Base-by-base conservation (phyloP, 2,329 filamentous ascomycete genomes). In the Microdochium trichocladiopsis region DNA sequence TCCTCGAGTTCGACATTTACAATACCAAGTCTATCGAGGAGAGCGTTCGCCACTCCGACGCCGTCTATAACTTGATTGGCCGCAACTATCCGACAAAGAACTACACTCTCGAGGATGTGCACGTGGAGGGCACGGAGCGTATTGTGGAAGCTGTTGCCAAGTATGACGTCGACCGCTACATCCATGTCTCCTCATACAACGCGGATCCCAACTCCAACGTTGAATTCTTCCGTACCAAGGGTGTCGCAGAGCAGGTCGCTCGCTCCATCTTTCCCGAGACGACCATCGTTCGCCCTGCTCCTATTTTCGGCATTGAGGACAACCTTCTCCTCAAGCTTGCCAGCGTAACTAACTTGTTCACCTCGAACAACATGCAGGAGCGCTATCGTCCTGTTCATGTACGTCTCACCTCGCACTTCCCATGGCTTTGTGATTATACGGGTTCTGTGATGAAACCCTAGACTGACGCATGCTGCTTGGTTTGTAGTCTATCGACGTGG, bases 1-100 rank as follows among this genome's bases (percentile, higher is more conserved):
- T 99, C 72, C 79, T 95, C 63, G 94, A 99, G 82, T 95, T 90
- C 72, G 94, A 99, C 66, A 79, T 99, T 55, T 86, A 85, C 66
- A 99, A 99, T 73, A 97, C 91, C 43, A 80, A 88, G 61, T 97
- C 93, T 25, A 94, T 99, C 63, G 94, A 99, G 69, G 92, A 96
- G 72, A 94, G 90, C 64, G 92, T 99, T 51, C 83, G 94, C 63
- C 94, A 99, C 72, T 97, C 93, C 43, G 94, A 99, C 68, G 88
- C 96, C 57, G 94, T 99, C 58, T 96, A 95, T 79, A 99, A 99
- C 73, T 78, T 99, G 62, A 80, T 96, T 65, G 94, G 94, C 58
- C 88, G 93, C 57, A 88, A 93, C 70, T 97, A 97, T 70, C 89
- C 93, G 58, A 99, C 94, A 62, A 99, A 99, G 79, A 99, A 99